Evolutionary conservation across 371 early-diverging fungal genomes (phyloP), one percentile per base, ranked within the genome.

Genomic region (Conidiobolus incongruus): DNA sequence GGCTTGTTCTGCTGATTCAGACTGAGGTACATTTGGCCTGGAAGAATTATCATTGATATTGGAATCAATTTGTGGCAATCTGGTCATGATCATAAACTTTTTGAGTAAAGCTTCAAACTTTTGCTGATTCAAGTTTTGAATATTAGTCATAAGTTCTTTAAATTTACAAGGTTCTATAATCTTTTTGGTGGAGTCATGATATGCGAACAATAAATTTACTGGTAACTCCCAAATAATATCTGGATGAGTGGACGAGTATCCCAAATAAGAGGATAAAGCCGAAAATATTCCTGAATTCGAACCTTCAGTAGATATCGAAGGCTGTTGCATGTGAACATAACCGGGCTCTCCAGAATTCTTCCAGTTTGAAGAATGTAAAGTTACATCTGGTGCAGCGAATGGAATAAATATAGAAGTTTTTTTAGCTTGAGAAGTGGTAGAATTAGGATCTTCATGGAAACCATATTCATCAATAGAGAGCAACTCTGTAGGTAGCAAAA

Each of bases 161-260:
- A 43, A 29, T 4, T 43, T 13, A 22, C 43, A 43, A 22, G 34
- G 20, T 11, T 31, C 33, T 12, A 43, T 34, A 17, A 43, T 12
- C 34, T 43, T 43, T 7, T 22, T n/a, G n/a, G 33, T 34, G 5
- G 43, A 43, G 13, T 43, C 43, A 4, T 33, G 20, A 21, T 34
- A 34, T 8, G 43, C n/a, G 21, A 43, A 43, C 8, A 43, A 21
- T 4, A 43, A 10, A 11, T 43, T 31, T 12, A 34, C 33, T 7
- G 43, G 33, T 7, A 43, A 15, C 11, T 43, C 43, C 43, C 43
- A 43, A 19, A 43, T 43, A 7, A 43, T 31, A 8, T 30, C 43
- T 6, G 43, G 43, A 19, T 31, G 33, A 11, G 31, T 31, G 15
- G 12, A 33, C 4, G 43, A 34, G 20, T 43, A 43, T 20, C 43